These are phyloP conservation scores for Moringa oleifera DNA, from an alignment of 345 rosid species.

Conservation along the genomic window DNA sequence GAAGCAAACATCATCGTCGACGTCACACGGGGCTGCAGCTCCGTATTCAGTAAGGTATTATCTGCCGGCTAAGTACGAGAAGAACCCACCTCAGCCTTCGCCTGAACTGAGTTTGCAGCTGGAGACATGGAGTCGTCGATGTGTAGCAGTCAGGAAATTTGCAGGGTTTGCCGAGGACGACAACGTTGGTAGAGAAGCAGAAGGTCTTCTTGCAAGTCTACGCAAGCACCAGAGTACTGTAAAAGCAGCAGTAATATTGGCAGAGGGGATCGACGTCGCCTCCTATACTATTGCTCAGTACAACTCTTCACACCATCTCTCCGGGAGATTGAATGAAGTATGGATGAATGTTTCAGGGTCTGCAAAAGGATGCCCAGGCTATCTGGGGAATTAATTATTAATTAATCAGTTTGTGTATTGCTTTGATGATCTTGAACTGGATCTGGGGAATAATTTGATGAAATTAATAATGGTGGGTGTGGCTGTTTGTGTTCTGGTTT, in stretches of 20 bases:
- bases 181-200: slow-evolving; percentile 23
- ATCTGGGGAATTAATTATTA: not conserved
- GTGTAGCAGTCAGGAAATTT: slow-evolving; percentile 38
- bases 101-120: slow-evolving; percentile 33
- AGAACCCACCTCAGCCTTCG: slow-evolving; percentile 27
- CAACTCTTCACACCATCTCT: slow-evolving; percentile 27
- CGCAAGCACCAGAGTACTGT: slow-evolving; percentile 1
- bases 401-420: too few relatives aligned
- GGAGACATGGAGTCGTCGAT: slow-evolving; percentile 29
- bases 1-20: not conserved
- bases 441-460: too few relatives aligned
- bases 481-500: too few relatives aligned
- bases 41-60: slow-evolving; percentile 15
- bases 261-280: not conserved
- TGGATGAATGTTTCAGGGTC: slow-evolving; percentile 37
- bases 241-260: not conserved
- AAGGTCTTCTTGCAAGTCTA: slow-evolving; percentile 28
- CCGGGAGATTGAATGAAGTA: slow-evolving; percentile 36
- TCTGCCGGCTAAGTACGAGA: slow-evolving; percentile 9
- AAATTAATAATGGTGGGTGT: too few relatives aligned
- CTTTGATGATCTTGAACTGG: too few relatives aligned
- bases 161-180: slow-evolving; percentile 38
- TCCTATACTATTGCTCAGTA: slow-evolving; percentile 36
- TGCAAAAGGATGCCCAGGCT: slow-evolving; percentile 18
- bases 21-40: slow-evolving; percentile 5